Evolutionary conservation across 2,329 filamentous ascomycete genomes (phyloP).

Genomic region (Zalaria sp.): DNA sequence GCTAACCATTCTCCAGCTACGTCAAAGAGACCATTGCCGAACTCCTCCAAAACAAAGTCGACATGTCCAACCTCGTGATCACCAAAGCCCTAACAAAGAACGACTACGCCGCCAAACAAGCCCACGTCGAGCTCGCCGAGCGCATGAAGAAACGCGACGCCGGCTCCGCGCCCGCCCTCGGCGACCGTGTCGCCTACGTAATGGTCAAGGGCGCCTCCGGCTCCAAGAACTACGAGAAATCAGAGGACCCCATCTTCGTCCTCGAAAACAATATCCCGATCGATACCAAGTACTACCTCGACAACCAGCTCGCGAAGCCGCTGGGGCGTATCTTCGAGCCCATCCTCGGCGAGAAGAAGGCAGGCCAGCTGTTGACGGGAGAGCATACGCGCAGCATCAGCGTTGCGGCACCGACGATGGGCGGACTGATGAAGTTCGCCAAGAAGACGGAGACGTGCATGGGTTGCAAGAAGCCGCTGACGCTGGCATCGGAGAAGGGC

Average conservation of each 20-base stretch:
- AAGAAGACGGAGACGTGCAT: slow-evolving; percentile 98
- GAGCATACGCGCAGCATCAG: slow-evolving; percentile 92
- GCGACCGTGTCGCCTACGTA: slow-evolving; percentile 94
- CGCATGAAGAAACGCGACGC: slow-evolving; percentile 96
- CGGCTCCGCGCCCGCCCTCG: slow-evolving; percentile 80
- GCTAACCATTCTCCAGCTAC: slow-evolving; percentile 48
- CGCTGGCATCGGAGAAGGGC: slow-evolving; percentile 59
- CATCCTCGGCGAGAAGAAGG: slow-evolving; percentile 87
- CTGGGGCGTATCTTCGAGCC: slow-evolving; percentile 93
- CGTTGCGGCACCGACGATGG: slow-evolving; percentile 78
- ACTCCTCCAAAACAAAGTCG: slow-evolving; percentile 89
- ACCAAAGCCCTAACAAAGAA: slow-evolving; percentile 91
- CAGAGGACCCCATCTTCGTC: slow-evolving; percentile 92
- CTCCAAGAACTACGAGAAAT: slow-evolving; percentile 92
- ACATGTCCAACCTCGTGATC: slow-evolving; percentile 98
- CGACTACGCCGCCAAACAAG: slow-evolving; percentile 83
- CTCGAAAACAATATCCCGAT: slow-evolving; percentile 96
- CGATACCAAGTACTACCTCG: slow-evolving; percentile 95
- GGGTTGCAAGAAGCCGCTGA: slow-evolving; percentile 95
- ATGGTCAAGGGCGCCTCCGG: slow-evolving; percentile 86
- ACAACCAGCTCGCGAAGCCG: slow-evolving; percentile 95
- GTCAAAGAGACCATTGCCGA: slow-evolving; percentile 95
- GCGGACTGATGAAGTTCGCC: slow-evolving; percentile 94
- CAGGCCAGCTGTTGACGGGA: slow-evolving; percentile 70
- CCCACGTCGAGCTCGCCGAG: slow-evolving; percentile 86